These are phyloP conservation scores for Saturnispora diversa DNA, from an alignment of 805 yeast genomes.

Conservation along the genomic window DNA sequence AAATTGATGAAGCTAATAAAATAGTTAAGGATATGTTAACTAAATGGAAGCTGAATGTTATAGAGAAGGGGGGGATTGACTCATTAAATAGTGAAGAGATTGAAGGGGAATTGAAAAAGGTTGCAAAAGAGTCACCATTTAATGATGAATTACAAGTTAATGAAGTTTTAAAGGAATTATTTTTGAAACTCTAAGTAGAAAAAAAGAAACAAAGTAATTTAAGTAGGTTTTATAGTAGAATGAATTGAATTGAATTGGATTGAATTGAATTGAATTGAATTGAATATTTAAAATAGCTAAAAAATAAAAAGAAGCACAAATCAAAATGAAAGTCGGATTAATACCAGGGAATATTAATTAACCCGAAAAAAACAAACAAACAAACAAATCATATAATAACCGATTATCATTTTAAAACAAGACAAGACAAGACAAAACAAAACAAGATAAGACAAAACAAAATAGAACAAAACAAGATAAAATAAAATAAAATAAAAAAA, in stretches of 20 bases:
- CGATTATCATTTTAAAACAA: neutral
- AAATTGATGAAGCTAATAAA: conserved; percentile 48
- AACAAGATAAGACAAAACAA: no score
- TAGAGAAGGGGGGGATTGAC: conserved; percentile 36
- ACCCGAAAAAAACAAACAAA: no score
- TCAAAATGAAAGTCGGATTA: no score
- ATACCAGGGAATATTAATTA: no score
- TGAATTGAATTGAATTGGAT: no score
- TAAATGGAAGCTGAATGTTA: conserved; percentile 45
- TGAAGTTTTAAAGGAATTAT: conserved; percentile 21
- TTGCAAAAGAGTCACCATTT: conserved; percentile 26
- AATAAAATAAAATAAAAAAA: no score
- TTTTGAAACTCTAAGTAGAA: neutral
- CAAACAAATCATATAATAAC: neutral
- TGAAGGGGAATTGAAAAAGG: conserved; percentile 30
- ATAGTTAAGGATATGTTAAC: conserved; percentile 41
- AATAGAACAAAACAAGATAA: no score
- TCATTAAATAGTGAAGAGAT: conserved; percentile 36
- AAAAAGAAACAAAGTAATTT: no score
- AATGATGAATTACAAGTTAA: conserved; percentile 13
- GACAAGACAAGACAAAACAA: no score
- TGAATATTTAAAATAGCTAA: neutral
- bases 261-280: no score
- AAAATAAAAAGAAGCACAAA: no score
- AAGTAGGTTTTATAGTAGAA: no score